Evolutionary conservation across 2,329 filamentous ascomycete genomes (phyloP).

Genomic region (Pyricularia sp.): DNA sequence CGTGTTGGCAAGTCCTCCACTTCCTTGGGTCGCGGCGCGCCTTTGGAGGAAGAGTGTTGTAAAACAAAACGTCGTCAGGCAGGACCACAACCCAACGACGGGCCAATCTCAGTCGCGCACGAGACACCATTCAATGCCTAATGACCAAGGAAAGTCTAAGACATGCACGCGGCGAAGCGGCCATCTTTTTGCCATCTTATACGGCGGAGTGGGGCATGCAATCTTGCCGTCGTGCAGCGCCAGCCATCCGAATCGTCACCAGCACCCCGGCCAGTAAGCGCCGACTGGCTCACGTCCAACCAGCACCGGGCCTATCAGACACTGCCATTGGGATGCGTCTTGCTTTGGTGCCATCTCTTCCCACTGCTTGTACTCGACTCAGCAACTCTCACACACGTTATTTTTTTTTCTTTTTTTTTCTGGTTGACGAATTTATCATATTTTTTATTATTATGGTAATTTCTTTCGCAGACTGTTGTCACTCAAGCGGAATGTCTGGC

Average conservation of each 20-base stretch:
- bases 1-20: not conserved
- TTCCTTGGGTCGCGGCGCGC: not conserved
- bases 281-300: constrained; percentile 32
- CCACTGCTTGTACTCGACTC: constrained; percentile 7
- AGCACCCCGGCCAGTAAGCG: constrained; percentile 34
- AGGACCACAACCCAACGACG: not conserved
- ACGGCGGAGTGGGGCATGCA: constrained; percentile 25
- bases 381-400: not conserved
- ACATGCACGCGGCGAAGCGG: constrained; percentile 31
- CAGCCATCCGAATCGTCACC: constrained; percentile 31
- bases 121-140: constrained; percentile 26
- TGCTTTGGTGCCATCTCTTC: constrained; percentile 8
- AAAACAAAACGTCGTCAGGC: not conserved
- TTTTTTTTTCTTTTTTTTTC: not conserved
- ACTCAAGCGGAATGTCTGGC: not conserved
- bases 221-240: constrained; percentile 29
- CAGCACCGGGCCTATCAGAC: constrained; percentile 32
- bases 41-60: not conserved
- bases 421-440: not conserved
- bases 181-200: constrained; percentile 21
- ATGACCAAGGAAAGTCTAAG: constrained; percentile 33
- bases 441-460: not conserved
- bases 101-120: constrained; percentile 30
- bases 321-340: constrained; percentile 13
- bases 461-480: not conserved